Percentiles rank a stretch among this genome's conserved stretches.
Conservation (phyloP, 768 basidiomycete species). For the Hygrophoropsis aurantiaca region DNA sequence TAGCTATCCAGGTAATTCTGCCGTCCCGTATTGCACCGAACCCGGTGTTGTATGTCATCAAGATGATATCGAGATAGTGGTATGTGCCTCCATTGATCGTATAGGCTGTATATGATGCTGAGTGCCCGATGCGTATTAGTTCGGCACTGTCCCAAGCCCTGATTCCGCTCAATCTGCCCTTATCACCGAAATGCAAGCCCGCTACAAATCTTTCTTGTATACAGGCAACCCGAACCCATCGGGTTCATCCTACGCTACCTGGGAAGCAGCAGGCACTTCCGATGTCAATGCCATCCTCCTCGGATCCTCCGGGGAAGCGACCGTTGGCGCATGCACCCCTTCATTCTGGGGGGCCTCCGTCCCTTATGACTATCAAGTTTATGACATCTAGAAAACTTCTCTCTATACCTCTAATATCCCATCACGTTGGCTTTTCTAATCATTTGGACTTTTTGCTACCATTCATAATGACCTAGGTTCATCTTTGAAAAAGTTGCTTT, state of each 20-base stretch:
- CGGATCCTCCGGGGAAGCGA: constrained; percentile 53
- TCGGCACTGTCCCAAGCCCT: constrained; percentile 59
- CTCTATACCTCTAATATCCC: background rate
- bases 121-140: constrained; percentile 35
- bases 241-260: constrained; percentile 42
- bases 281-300: constrained; percentile 60
- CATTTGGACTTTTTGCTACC: background rate
- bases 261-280: constrained; percentile 52
- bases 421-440: background rate
- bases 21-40: constrained; percentile 53
- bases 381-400: constrained; percentile 31
- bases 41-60: constrained; percentile 70
- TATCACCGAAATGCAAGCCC: constrained; percentile 62
- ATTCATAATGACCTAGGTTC: constrained; percentile 1
- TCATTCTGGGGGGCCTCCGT: constrained; percentile 67
- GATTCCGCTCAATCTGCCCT: constrained; percentile 56
- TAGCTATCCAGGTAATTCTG: constrained; percentile 68
- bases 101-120: constrained; percentile 5
- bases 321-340: constrained; percentile 60
- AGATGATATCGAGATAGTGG: constrained; percentile 80
- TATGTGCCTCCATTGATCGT: constrained; percentile 33
- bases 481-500: background rate
- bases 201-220: constrained; percentile 65
- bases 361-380: constrained; percentile 74
- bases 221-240: constrained; percentile 62